Evolutionary conservation across 805 yeast genomes (phyloP), one percentile per base, ranked within the genome.

Genomic region (Pichia deserticola): DNA sequence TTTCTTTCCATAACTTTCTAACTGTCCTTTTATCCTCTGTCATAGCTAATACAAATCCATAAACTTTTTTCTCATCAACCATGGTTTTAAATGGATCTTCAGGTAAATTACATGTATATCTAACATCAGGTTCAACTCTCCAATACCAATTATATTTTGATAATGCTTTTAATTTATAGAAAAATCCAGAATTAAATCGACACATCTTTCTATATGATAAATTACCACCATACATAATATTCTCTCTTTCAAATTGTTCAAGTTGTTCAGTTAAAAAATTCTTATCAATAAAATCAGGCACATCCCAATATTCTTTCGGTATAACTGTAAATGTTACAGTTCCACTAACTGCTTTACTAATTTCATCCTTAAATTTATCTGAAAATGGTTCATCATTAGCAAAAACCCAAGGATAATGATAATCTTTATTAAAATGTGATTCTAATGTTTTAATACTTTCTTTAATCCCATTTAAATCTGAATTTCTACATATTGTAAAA

Each of bases 151-250:
- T 74, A 60, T 75, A 78, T 5, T 67, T 67, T 25, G 63, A 57
- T 62, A 78, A 55, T 36, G 74, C 62, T 33, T 70, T 69, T 59
- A 75, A 70, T 56, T 74, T 70, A 67, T 73, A 78, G 62, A 78
- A 77, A 56, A 82, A 84, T 52, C 78, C 78, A 33, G 71, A 65
- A 47, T 65, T 68, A 53, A 62, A 74, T 33, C 78, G 60, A 51
- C 77, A 74, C 95, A 86, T 86, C 62, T 82, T 84, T 54, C 92
- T 71, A 62, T 86, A 86, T 15, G 80, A 70, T 48, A 78, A 77
- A 13, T 77, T 71, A 12, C 69, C 78, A 13, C 83, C 89, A 60
- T 85, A 85, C 11, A 76, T 69, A 30, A 82, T 73, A 11, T 57
- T 51, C 39, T 57, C 52, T 25, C 62, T 53, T 5, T 56, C 54